Evolutionary conservation across 495 filamentous ascomycete species (phyloP), one percentile per base, ranked within the genome.

Genomic region (Filosporella fistucella): DNA sequence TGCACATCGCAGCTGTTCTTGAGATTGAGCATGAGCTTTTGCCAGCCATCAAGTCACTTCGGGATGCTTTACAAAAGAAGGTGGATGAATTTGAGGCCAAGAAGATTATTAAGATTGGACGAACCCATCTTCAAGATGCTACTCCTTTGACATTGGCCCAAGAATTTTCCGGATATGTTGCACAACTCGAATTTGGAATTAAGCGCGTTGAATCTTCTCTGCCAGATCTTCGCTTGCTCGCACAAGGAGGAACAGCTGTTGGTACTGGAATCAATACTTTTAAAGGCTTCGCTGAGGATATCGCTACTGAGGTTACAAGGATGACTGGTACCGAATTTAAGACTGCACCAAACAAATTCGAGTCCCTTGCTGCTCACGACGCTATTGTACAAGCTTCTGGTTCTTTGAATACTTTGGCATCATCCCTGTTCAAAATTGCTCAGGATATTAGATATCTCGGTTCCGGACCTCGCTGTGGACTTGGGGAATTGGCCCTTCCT

Each of bases 311-410:
- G 69, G 88, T 98, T 44, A 82, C 68, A 67, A 91, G 86, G 69
- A 85, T 95, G 78, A 93, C 94, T 16, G 89, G 88, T 51, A 88
- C 84, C 54, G 78, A 90, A 58, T 98, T 98, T 79, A 81, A 86
- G 69, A 97, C 94, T 12, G 93, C 93, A 16, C 91, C 93, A 45
- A 98, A 98, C 81, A 98, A 98, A 74, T 98, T 98, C 63, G 93
- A 98, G 72, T 83, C 93, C 5, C 82, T 98, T n/a, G 94, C 94
- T 44, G 88, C 93, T 33, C 93, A 98, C 69, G 93, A 98, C 63
- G 87, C 93, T 49, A 81, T 96, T 57, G 89, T 97, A 42, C 91
- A 96, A 71, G 93, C 93, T 33, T 86, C 81, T 38, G 93, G 94
- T 29, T 81, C 87, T 42, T 80, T 98, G 40, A 97, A 97, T 74